Base-by-base conservation (phyloP, 2,329 filamentous ascomycete genomes). In the Hymenotorrendiella dingleyae region DNA sequence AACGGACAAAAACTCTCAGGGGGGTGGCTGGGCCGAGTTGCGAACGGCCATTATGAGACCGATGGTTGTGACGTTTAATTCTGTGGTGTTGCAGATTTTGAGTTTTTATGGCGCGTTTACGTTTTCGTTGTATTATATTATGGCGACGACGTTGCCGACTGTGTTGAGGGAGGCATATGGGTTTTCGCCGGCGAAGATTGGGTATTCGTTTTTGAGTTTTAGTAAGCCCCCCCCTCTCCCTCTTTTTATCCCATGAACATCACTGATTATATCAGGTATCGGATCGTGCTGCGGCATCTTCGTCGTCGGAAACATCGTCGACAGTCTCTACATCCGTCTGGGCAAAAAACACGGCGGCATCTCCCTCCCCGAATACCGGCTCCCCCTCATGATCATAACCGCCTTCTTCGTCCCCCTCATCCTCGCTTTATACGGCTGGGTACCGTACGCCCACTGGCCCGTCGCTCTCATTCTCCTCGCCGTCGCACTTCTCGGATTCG, bases 341-440 rank as follows among this genome's bases (percentile, higher is more conserved):
- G 36, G 44, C 23, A 53, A 48, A 10, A 41, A 45, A 59, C 16
- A 36, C 16, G 36, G 33, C 24, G 42, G 37, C 3, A 23, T 19
- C 11, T 19, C 41, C 17, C 36, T 19, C 8, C 80, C 82, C 0
- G 82, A 86, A 50, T 78, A 74, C 53, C 75, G 81, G n/a, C 65
- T 82, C 0, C 79, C 79, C 0, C 63, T 82, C 3, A 73, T 79
- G 60, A 55, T 77, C 9, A 62, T 72, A 0, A 73, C 72, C 0
- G 70, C 71, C 0, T 32, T 80, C 0, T 45, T 80, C 2, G 29
- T 82, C 0, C 80, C 80, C 0, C 59, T 79, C 10, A 68, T 72
- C 1, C 62, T 80, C 0, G 67, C 76, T 44, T 66, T 73, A 53
- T 80, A 79, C 52, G 76, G 76, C 22, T 80, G 75, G 76, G 39